Evolutionary conservation across 2,329 filamentous ascomycete species (phyloP).

Genomic region (Corinectria fuckeliana): DNA sequence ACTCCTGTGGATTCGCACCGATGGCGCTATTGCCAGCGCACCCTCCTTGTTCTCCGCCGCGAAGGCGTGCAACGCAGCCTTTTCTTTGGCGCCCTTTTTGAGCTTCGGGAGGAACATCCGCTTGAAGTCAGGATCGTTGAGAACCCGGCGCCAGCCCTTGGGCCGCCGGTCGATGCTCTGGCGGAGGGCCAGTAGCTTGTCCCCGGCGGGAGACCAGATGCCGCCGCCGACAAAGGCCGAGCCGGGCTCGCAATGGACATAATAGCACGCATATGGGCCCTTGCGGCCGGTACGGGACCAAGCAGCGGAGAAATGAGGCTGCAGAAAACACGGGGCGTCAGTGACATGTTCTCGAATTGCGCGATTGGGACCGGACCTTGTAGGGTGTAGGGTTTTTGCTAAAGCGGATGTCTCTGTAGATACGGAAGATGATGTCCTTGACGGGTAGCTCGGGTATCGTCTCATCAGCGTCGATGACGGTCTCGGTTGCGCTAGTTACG

Average conservation of each 20-base stretch:
- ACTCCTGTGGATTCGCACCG: conserved; percentile 60
- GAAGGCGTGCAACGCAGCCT: conserved; percentile 73
- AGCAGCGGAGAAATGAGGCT: conserved; percentile 83
- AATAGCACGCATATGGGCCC: conserved; percentile 87
- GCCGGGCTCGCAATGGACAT: conserved; percentile 79
- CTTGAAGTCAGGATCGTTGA: conserved; percentile 67
- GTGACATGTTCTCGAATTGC: conserved; percentile 14
- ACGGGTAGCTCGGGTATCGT: conserved; percentile 86
- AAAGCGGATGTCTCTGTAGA: conserved; percentile 87
- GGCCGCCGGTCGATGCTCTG: conserved; percentile 78
- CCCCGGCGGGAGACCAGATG: conserved; percentile 78
- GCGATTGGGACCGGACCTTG: conserved; percentile 62
- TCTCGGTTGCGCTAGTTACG: conserved; percentile 73
- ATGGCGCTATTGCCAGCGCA: conserved; percentile 85
- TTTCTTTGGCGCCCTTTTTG: conserved; percentile 43
- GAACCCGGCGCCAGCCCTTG: conserved; percentile 69
- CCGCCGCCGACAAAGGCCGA: conserved; percentile 80
- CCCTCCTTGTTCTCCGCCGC: conserved; percentile 71
- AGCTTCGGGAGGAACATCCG: conserved; percentile 65
- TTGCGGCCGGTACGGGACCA: conserved; percentile 90
- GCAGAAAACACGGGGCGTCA: neutral
- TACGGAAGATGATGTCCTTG: conserved; percentile 87
- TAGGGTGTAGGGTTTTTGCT: conserved; percentile 86
- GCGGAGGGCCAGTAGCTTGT: conserved; percentile 72
- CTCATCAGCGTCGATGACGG: conserved; percentile 74